Evolutionary conservation across 176 grass and related monocot genomes (phyloP), one percentile per base, ranked within the genome.

Genomic region (Phoenix dactylifera): DNA sequence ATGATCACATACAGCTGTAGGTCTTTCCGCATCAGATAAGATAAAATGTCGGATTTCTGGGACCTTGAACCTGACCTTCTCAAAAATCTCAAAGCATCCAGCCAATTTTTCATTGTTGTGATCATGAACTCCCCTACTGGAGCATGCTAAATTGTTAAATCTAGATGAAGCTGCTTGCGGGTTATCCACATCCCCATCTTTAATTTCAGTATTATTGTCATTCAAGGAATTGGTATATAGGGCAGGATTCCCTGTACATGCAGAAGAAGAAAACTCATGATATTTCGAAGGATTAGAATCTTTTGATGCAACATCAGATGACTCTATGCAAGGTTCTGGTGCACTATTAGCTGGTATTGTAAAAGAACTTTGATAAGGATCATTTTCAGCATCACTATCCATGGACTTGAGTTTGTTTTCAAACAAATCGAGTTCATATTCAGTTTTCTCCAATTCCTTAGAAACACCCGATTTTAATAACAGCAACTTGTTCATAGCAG

Each of bases 341-440:
- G 58, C 50, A 74, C 26, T 71, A 51, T 54, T 30, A 61, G 32
- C 50, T 25, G 23, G 1, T 50, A 57, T 19, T 61, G 18, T 61
- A 22, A 72, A 15, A 58, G 29, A 44, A 61, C 52, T 18, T 44
- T 49, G 63, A 60, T 4, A 48, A 20, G 44, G 5, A 24, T 52
- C 32, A 48, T 16, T 70, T 74, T 35, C 57, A 18, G 68, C 35
- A 69, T 77, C 69, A 63, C 10, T 18, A 17, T 48, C 68, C 19
- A 77, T 23, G 24, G 66, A 68, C 64, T 81, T 93, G 26, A 99
- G 82, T 74, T 93, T 82, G 16, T 80, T 82, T 77, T 99, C 94
- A 17, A 99, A 67, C 1, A 62, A 86, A 83, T 99, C 94, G 49
- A 99, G 86, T 86, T 93, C 79, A 32, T 73, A 72, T 79, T 93